These are phyloP conservation scores for Xylaria longipes DNA, from an alignment of 495 filamentous ascomycete genomes.

Conservation along the genomic window DNA sequence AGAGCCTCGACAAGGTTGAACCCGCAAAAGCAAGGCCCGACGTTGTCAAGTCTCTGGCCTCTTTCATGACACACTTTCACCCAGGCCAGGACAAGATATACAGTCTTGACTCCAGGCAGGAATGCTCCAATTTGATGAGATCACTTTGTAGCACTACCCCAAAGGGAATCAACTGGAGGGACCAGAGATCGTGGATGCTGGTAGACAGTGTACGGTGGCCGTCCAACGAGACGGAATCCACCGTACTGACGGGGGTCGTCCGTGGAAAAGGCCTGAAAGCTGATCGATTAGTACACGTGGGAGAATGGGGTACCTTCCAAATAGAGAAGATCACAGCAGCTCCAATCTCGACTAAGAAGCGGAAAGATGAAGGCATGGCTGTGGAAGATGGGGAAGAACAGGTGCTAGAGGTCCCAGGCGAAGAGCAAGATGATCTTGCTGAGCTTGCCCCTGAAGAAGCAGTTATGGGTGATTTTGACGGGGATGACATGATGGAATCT, in stretches of 20 bases:
- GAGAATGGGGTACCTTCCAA: conserved; percentile 95
- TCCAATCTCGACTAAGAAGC: conserved; percentile 60
- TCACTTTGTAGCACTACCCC: conserved; percentile 88
- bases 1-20: conserved; percentile 77
- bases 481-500: conserved; percentile 45
- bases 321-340: conserved; percentile 84
- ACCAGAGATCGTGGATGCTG: conserved; percentile 92
- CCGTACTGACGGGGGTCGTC: conserved; percentile 84
- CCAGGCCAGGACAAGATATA: conserved; percentile 86
- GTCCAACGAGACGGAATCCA: conserved; percentile 58
- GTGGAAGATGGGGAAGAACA: conserved; percentile 64
- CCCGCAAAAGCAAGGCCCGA: conserved; percentile 77
- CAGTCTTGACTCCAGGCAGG: conserved; percentile 82
- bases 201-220: conserved; percentile 81
- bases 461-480: conserved; percentile 72
- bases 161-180: conserved; percentile 92
- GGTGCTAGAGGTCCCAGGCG: conserved; percentile 70
- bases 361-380: conserved; percentile 71
- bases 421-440: conserved; percentile 80
- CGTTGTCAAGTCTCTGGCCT: conserved; percentile 79
- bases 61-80: conserved; percentile 92
- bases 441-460: conserved; percentile 84
- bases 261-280: conserved; percentile 87
- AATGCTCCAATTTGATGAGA: conserved; percentile 86
- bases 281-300: conserved; percentile 87